phyloP scores from a whole-genome alignment of 2,329 filamentous ascomycete species.

The Elsinoe ampelina region DNA sequence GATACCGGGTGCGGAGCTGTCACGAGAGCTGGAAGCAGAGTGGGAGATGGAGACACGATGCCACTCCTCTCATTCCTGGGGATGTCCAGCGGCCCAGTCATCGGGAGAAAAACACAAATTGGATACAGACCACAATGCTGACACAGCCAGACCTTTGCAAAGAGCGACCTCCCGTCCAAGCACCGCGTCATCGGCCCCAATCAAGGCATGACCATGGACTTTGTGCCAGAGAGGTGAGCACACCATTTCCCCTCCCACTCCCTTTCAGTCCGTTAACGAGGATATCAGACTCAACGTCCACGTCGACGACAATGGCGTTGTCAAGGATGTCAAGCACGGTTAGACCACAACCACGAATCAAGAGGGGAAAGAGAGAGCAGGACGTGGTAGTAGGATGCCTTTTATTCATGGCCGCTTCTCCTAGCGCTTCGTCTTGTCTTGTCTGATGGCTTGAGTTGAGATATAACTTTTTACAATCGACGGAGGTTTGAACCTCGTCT shows the following conservation, averaged over 20 bases:
- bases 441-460: constrained; percentile 8
- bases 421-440: background rate
- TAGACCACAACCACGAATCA: constrained; percentile 18
- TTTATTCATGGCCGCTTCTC: background rate
- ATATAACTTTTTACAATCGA: constrained; percentile 5
- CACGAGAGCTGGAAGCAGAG: too few relatives aligned
- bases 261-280: background rate
- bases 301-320: constrained; percentile 39
- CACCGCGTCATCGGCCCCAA: constrained; percentile 39
- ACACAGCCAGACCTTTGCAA: constrained; percentile 40
- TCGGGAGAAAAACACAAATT: too few relatives aligned
- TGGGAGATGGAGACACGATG: too few relatives aligned
- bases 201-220: constrained; percentile 39
- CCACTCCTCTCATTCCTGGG: too few relatives aligned
- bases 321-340: constrained; percentile 40
- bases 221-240: constrained; percentile 36
- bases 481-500: background rate
- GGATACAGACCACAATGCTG: background rate
- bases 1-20: too few relatives aligned
- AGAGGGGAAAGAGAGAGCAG: background rate
- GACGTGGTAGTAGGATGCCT: background rate
- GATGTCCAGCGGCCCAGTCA: too few relatives aligned
- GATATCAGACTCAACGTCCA: constrained; percentile 37
- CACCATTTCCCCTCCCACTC: background rate
- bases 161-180: constrained; percentile 39